Evolutionary conservation across 441 rosid species (phyloP), one percentile per base, ranked within the genome.

Genomic region (Adansonia grandidieri): DNA sequence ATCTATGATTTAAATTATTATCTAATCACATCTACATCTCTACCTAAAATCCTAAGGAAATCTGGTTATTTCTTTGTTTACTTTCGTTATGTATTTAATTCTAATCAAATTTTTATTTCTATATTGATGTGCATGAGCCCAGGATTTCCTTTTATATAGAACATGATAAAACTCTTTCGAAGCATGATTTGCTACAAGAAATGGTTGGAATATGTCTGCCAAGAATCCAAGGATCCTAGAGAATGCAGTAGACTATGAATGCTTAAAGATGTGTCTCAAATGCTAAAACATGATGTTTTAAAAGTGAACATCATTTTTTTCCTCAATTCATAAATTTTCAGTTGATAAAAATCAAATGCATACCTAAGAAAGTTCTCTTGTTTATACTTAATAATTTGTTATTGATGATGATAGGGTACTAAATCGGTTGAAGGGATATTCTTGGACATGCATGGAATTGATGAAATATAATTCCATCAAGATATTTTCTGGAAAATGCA

Each of bases 351-450:
- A 76, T 78, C 64, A 14, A n/a, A 54, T 9, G 32, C 32, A 20
- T 0, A 13, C 3, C 32, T 58, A 20, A 20, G 32, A 19, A 8
- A 20, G 9, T 7, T 65, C 2, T 40, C 4, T 15, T n/a, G 15
- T 37, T 15, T 8, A 0, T 9, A 0, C 15, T 10, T 10, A 3
- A 1, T 45, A 0, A 0, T 19, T 11, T 68, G 32, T 20, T 64
- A 13, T 8, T 68, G 1, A 28, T 28, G 32, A 9, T 54, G 24
- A 10, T 47, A 78, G 85, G 86, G 85, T 47, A 80, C 84, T 58
- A 13, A 70, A 53, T 42, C 74, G 64, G 74, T 80, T 22, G 71
- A 76, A 61, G 85, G 82, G 64, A 73, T 84, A 13, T 82, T 56
- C 3, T 37, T 86, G 3, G 72, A 80, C 64, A 2, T 47, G 56